A percentile compares a stretch with the other conserved stretches of the same genome.
Evolutionary conservation across 345 rosid genomes (phyloP).

Genomic region (Moricandia arvensis): DNA sequence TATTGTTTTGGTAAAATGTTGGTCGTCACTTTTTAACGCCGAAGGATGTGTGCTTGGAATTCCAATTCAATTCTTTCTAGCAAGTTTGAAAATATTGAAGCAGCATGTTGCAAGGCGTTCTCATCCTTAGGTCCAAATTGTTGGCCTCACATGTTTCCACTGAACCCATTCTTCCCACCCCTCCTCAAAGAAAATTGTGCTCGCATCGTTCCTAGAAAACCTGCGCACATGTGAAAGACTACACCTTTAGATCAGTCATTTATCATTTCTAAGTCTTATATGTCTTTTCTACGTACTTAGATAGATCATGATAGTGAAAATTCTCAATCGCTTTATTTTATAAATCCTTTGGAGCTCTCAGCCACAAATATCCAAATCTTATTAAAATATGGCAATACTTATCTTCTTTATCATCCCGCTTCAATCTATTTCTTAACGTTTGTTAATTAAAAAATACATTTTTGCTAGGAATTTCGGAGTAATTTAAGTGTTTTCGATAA

Average conservation of each 20-base stretch:
- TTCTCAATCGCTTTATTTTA: too few species aligned
- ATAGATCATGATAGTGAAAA: too few species aligned
- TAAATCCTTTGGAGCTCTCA: too few species aligned
- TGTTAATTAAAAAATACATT: too few species aligned
- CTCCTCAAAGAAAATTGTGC: neutral
- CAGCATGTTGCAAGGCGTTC: neutral
- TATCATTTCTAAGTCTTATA: neutral
- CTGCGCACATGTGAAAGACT: neutral
- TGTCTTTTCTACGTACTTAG: too few species aligned
- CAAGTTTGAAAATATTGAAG: neutral
- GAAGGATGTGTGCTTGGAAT: neutral
- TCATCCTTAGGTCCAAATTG: neutral
- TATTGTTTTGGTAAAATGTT: neutral
- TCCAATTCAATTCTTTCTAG: neutral
- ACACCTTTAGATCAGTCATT: neutral
- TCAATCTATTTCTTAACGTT: too few species aligned
- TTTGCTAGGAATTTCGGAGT: too few species aligned
- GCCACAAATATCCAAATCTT: too few species aligned
- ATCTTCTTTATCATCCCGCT: too few species aligned
- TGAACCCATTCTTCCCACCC: slow-evolving; percentile 1
- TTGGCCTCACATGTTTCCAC: slow-evolving; percentile 1
- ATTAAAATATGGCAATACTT: too few species aligned
- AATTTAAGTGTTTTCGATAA: too few species aligned
- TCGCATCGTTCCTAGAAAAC: neutral
- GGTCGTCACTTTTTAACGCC: neutral